phyloP scores from a whole-genome alignment of 1,284 basidiomycete genomes.

The Tremellales sp. region DNA sequence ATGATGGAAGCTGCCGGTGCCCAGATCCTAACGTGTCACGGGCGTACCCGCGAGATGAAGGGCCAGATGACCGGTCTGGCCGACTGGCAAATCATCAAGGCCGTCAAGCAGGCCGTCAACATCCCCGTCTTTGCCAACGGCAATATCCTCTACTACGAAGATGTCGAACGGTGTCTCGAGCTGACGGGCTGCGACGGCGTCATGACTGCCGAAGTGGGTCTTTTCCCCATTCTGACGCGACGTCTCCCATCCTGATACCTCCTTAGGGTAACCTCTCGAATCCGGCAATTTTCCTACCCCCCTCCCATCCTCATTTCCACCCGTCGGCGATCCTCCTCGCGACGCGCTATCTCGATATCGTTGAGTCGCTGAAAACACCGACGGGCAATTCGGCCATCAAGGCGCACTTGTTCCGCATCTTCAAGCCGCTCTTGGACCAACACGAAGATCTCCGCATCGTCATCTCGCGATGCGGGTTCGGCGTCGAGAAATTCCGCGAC shows the following conservation, averaged over 20 bases:
- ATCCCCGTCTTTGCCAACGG: conserved; percentile 97
- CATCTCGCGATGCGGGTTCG: conserved; percentile 33
- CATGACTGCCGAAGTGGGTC: conserved; percentile 77
- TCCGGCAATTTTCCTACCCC: conserved; percentile 66
- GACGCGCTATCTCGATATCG: conserved; percentile 81
- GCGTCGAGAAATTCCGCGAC: conserved; percentile 50
- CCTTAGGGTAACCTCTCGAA: conserved; percentile 85
- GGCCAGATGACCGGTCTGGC: conserved; percentile 75
- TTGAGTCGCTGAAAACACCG: conserved; percentile 64
- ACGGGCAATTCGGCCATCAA: conserved; percentile 77
- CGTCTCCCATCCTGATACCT: background rate
- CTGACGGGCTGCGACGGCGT: conserved; percentile 84
- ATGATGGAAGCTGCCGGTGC: conserved; percentile 95
- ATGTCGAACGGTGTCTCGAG: conserved; percentile 71
- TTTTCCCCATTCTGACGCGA: background rate
- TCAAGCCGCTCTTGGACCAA: conserved; percentile 68
- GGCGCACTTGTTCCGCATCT: conserved; percentile 87
- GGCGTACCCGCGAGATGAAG: conserved; percentile 84
- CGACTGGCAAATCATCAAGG: conserved; percentile 77
- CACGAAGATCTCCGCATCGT: conserved; percentile 70
- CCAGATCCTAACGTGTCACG: conserved; percentile 92
- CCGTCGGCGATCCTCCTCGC: conserved; percentile 66
- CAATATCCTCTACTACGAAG: conserved; percentile 81
- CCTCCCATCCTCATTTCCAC: conserved; percentile 54
- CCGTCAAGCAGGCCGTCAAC: conserved; percentile 79